Evolutionary conservation across 2,329 filamentous ascomycete species (phyloP).

Genomic region (Penicillium italicum): DNA sequence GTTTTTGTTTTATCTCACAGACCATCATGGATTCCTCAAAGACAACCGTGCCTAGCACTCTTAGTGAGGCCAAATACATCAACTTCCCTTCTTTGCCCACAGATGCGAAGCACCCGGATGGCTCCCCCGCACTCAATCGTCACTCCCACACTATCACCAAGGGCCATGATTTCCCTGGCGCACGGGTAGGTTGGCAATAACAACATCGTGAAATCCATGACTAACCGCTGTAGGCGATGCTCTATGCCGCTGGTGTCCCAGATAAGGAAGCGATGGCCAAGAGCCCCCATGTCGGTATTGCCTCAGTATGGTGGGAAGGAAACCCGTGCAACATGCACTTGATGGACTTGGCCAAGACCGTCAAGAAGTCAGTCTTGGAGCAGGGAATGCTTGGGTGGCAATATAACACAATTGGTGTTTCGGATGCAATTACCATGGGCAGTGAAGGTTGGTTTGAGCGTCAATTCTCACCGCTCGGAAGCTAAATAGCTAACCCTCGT

Average conservation of each 20-base stretch:
- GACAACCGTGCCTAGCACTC: conserved; percentile 23
- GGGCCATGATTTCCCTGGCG: conserved; percentile 85
- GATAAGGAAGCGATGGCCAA: conserved; percentile 81
- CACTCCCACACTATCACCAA: conserved; percentile 80
- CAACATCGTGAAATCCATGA: not conserved
- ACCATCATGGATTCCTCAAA: conserved; percentile 24
- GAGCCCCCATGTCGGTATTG: conserved; percentile 83
- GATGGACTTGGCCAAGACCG: conserved; percentile 79
- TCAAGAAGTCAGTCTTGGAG: conserved; percentile 75
- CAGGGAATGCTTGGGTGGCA: conserved; percentile 92
- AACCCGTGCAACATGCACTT: conserved; percentile 86
- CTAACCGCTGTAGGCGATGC: conserved; percentile 66
- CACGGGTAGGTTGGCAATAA: conserved; percentile 60
- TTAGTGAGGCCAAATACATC: conserved; percentile 52
- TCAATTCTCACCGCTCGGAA: conserved; percentile 13
- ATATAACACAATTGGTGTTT: conserved; percentile 86
- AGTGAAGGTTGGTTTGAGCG: conserved; percentile 63
- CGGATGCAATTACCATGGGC: conserved; percentile 93
- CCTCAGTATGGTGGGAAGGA: conserved; percentile 95
- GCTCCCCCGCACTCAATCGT: conserved; percentile 69
- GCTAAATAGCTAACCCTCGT: not conserved
- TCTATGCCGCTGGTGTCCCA: conserved; percentile 88
- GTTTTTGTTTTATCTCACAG: not conserved
- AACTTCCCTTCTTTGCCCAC: conserved; percentile 55
- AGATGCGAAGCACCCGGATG: conserved; percentile 51